A percentile compares a stretch with the other conserved stretches of the same genome.
These are phyloP conservation scores for Colletotrichum somersetense DNA, from an alignment of 2,329 filamentous ascomycete genomes.

Conservation along the genomic window DNA sequence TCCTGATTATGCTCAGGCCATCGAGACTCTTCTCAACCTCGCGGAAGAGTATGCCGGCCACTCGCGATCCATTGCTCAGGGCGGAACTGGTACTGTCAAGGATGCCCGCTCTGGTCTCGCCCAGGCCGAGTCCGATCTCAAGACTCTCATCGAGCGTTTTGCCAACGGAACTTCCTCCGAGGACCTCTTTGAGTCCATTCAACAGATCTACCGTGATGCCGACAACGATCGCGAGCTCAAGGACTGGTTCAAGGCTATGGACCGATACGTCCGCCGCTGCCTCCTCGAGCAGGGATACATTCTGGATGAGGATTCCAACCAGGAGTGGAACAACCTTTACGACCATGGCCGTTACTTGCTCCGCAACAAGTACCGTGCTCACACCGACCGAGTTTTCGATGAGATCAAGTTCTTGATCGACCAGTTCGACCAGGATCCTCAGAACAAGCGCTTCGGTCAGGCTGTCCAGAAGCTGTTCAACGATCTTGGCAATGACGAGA, in stretches of 20 bases:
- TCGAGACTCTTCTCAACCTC: constrained; percentile 85
- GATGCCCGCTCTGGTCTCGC: constrained; percentile 77
- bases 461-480: constrained; percentile 87
- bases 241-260: constrained; percentile 86
- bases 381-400: constrained; percentile 88
- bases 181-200: constrained; percentile 86
- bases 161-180: constrained; percentile 93
- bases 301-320: constrained; percentile 81
- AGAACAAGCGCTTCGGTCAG: constrained; percentile 84
- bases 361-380: constrained; percentile 86
- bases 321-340: constrained; percentile 87
- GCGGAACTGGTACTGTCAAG: constrained; percentile 77
- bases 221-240: constrained; percentile 88
- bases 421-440: constrained; percentile 89
- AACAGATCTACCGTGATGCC: constrained; percentile 87
- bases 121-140: constrained; percentile 82
- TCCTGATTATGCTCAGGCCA: constrained; percentile 91
- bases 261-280: constrained; percentile 84
- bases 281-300: constrained; percentile 93
- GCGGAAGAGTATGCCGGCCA: constrained; percentile 89
- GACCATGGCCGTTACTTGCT: constrained; percentile 89
- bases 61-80: constrained; percentile 72
- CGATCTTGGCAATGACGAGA: constrained; percentile 86
- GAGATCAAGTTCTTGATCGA: constrained; percentile 90
- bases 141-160: constrained; percentile 92